Evolutionary conservation across 106 monocot genomes (phyloP).

Genomic region (Hemerocallis citrina): DNA sequence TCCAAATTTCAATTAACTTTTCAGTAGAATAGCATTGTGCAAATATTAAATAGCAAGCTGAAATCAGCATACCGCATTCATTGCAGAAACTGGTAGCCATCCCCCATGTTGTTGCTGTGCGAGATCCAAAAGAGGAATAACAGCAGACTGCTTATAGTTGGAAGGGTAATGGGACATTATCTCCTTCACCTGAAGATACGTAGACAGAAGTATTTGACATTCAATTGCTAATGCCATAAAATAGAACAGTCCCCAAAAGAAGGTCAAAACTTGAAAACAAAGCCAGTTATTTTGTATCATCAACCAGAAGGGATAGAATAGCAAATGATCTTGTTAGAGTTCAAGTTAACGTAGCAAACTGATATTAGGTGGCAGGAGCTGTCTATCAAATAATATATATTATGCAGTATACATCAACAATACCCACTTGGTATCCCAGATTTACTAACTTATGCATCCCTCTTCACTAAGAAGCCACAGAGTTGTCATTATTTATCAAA

Average conservation of each 20-base stretch:
- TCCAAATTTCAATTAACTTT: no score
- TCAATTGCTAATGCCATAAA: not conserved
- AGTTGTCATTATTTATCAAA: no score
- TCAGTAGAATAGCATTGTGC: no score
- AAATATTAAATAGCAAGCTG: not conserved
- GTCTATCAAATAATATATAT: not conserved
- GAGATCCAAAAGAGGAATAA: constrained; percentile 88
- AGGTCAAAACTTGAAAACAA: not conserved
- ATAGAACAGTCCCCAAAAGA: not conserved
- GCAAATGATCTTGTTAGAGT: not conserved
- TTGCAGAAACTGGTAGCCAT: constrained; percentile 92
- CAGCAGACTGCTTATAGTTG: constrained; percentile 96
- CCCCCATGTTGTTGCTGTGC: constrained; percentile 99
- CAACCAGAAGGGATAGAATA: not conserved
- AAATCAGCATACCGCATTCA: constrained; percentile 69
- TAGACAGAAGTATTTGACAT: not conserved
- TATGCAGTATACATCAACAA: not conserved
- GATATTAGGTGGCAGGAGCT: not conserved
- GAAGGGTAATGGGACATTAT: constrained; percentile 95
- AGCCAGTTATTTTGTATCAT: not conserved
- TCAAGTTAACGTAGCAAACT: not conserved
- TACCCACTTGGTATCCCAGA: not conserved
- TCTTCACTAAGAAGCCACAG: no score
- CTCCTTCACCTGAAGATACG: constrained; percentile 65
- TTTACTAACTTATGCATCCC: not conserved